Base-by-base conservation (phyloP, 2,329 filamentous ascomycete species). In the Phialocephala subalpina region DNA sequence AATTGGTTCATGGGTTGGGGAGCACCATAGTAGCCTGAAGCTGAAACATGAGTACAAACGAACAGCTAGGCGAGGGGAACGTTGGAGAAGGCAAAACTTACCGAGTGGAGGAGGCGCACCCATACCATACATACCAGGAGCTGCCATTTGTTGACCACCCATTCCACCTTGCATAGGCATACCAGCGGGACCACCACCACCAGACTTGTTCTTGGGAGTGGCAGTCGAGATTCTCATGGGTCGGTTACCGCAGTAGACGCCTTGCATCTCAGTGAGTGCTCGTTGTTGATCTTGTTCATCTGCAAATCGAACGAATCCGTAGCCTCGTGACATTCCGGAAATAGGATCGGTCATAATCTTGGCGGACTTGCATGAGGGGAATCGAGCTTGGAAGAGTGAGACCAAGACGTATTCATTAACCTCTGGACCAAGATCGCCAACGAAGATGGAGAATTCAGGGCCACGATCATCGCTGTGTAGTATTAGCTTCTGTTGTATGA, bases 321-420 rank as follows among this genome's bases (percentile, higher is more conserved):
- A 99, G 64, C 96, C 96, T 70, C 96, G 94, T 70, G 94, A 97
- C 87, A 98, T 95, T 74, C 96, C 96, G 70, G 92, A 97, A 82
- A 98, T 96, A 68, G 96, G 95, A 77, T 99, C 96, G 67, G 95
- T 97, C 96, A 99, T 99, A 82, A 99, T 99, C 87, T 99, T 99
- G 77, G 96, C 96, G 42, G 94, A 97, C 85, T 98, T 98, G 92
- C 95, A 98, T 9, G 94, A 97, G 0, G 92, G 92, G 85, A 97
- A 99, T 68, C 95, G 93, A 77, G 90, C 91, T 83, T 98, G 95
- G 87, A 99, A 99, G 59, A 99, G 90, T 29, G 94, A 97, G 62
- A 98, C 95, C 67, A 99, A 86, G 65, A 98, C 95, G 77, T 97
- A 98, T 83, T 99, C 96, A 80, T 97, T 99, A 74, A 99, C 96